Evolutionary conservation across 257 asterid species (phyloP), one percentile per base, ranked within the genome.

Genomic region (Anisodus acutangulus): DNA sequence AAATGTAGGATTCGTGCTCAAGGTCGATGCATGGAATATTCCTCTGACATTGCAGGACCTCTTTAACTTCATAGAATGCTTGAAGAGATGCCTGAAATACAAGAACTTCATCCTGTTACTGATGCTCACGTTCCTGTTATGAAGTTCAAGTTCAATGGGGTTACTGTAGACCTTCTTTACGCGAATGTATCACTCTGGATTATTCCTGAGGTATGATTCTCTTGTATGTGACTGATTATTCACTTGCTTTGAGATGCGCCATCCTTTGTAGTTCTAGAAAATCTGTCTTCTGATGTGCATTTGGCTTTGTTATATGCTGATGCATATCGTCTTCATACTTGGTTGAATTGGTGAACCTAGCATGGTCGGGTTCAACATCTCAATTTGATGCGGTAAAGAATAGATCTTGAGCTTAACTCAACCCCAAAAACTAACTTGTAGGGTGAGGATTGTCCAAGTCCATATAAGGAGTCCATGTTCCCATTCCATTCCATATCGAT

Each of bases 71-170:
- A 93, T 85, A 88, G 84, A 84, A 95, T 91, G 93, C 89, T 95
- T 67, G 87, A 87, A n/a, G 98, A 91, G 90, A 93, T 91, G 96
- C 93, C 94, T 81, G 98, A 95, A 86, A 96, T 95, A 84, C 91
- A 91, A 88, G 97, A 93, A 87, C 90, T 95, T 76, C 95, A 91
- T 84, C 90, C 98, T 78, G 96, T 95, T 82, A 96, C 97, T 81
- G 97, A 90, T 57, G 98, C 98, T 89, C 91, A 90, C 79, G 98
- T 95, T 80, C 98, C 98, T 13, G 97, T 93, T 82, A 95, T 95
- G 98, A 88, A 62, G 87, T 95, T 95, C 94, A 94, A 92, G 92
- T 90, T 92, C 89, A 87, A 81, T 87, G 98, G 97, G 67, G 89
- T 95, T 82, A 93, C 98, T 63, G 85, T 93, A 78, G 98, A 95